phyloP scores from a whole-genome alignment of 768 basidiomycete species.

The Panaeolus cyanescens region DNA sequence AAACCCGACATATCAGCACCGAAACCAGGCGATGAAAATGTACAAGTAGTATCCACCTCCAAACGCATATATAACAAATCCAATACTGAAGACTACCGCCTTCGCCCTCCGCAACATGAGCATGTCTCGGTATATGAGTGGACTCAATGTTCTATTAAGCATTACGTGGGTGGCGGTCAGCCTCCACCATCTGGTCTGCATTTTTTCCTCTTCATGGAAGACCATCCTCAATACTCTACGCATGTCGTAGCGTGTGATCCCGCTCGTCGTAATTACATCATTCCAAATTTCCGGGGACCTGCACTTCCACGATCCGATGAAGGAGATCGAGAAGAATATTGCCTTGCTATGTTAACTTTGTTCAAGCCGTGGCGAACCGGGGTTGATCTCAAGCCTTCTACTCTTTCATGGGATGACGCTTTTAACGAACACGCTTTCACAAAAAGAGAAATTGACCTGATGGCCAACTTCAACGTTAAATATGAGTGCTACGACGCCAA shows the following conservation, averaged over 20 bases:
- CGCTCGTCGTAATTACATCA: not conserved
- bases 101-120: not conserved
- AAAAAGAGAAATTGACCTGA: constrained; percentile 11
- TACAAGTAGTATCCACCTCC: not conserved
- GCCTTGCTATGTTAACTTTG: constrained; percentile 29
- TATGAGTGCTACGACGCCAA: constrained; percentile 28
- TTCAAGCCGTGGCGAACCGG: constrained; percentile 31
- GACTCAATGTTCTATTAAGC: not conserved
- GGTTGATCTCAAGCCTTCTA: constrained; percentile 19
- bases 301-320: constrained; percentile 29
- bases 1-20: too few species aligned
- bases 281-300: constrained; percentile 31
- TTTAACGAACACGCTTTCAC: constrained; percentile 15
- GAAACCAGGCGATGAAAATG: too few species aligned
- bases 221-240: not conserved
- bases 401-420: constrained; percentile 20
- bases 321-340: constrained; percentile 32
- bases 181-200: too few species aligned
- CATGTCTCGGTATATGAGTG: constrained; percentile 3
- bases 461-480: constrained; percentile 24
- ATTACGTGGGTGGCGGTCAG: too few species aligned
- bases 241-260: not conserved
- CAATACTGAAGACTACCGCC: constrained; percentile 2
- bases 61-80: not conserved
- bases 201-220: not conserved